phyloP scores from a whole-genome alignment of 1,284 basidiomycete species.

The Ganoderma meredithae region DNA sequence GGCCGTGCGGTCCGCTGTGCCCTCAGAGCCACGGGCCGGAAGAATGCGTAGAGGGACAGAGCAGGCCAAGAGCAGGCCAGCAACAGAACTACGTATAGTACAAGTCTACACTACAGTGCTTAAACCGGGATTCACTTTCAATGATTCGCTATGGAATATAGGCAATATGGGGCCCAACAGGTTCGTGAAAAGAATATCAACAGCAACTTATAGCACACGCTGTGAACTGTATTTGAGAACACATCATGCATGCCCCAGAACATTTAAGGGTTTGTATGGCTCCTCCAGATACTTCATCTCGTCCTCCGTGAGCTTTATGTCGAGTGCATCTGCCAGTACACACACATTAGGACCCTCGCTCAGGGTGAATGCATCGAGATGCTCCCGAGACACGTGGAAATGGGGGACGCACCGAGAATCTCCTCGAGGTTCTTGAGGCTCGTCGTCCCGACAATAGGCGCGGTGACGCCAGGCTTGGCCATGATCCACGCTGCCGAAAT shows the following conservation, averaged over 20 bases:
- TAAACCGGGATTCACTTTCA: too few relatives aligned
- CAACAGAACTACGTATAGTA: too few relatives aligned
- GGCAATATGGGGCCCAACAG: too few relatives aligned
- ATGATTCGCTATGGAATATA: too few relatives aligned
- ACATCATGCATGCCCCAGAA: slow-evolving; percentile 35
- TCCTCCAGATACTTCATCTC: slow-evolving; percentile 35
- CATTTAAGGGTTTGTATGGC: slow-evolving; percentile 27
- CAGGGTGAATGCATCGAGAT: background rate
- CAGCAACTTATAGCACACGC: too few relatives aligned
- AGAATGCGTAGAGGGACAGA: too few relatives aligned
- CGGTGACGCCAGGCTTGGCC: slow-evolving; percentile 48
- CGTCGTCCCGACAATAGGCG: slow-evolving; percentile 62
- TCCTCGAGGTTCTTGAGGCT: slow-evolving; percentile 58
- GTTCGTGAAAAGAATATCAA: background rate
- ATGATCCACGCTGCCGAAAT: slow-evolving; percentile 29
- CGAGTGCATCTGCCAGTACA: slow-evolving; percentile 37
- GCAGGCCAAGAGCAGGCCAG: too few relatives aligned
- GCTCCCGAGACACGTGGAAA: too few relatives aligned
- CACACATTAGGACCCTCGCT: background rate
- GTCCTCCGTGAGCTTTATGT: slow-evolving; percentile 29
- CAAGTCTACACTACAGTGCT: too few relatives aligned
- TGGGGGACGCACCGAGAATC: slow-evolving; percentile 52
- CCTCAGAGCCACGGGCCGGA: too few relatives aligned
- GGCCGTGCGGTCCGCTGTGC: too few relatives aligned
- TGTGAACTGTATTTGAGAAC: background rate